Evolutionary conservation across 192 early-diverging fungal species (phyloP).

Genomic region (Umbelopsis vinacea): DNA sequence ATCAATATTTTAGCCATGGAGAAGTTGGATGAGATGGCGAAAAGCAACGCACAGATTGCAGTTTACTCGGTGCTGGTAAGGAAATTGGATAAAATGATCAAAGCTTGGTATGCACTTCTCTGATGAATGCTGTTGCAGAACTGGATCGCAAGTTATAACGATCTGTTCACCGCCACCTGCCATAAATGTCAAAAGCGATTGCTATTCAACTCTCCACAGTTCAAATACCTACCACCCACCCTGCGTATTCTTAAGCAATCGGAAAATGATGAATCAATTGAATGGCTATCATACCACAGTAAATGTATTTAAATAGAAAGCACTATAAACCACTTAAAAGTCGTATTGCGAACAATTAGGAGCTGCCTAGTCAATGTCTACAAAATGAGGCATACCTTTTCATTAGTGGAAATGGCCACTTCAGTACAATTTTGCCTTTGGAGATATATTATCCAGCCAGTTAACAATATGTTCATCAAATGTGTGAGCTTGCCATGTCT

Average conservation of each 20-base stretch:
- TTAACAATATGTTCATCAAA: too few relatives aligned
- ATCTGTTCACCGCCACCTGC: slow-evolving; percentile 41
- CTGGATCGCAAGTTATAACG: slow-evolving; percentile 37
- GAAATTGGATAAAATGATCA: neutral
- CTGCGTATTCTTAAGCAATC: slow-evolving; percentile 29
- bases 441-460: too few relatives aligned
- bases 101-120: neutral
- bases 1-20: slow-evolving; percentile 11
- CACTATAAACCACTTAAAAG: neutral
- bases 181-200: slow-evolving; percentile 42
- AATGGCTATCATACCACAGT: neutral
- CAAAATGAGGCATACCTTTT: too few relatives aligned
- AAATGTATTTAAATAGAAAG: slow-evolving; percentile 17
- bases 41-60: neutral
- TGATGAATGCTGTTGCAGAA: slow-evolving; percentile 22
- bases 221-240: slow-evolving; percentile 45
- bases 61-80: slow-evolving; percentile 9
- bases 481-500: too few relatives aligned
- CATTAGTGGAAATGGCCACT: too few relatives aligned
- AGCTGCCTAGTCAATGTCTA: too few relatives aligned
- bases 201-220: slow-evolving; percentile 45
- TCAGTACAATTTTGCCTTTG: too few relatives aligned
- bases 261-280: neutral
- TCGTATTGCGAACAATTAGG: neutral
- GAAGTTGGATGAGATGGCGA: slow-evolving; percentile 12